Evolutionary conservation across 139 green algal genomes (phyloP), one percentile per base, ranked within the genome.

Genomic region (Coelastrella sp.): DNA sequence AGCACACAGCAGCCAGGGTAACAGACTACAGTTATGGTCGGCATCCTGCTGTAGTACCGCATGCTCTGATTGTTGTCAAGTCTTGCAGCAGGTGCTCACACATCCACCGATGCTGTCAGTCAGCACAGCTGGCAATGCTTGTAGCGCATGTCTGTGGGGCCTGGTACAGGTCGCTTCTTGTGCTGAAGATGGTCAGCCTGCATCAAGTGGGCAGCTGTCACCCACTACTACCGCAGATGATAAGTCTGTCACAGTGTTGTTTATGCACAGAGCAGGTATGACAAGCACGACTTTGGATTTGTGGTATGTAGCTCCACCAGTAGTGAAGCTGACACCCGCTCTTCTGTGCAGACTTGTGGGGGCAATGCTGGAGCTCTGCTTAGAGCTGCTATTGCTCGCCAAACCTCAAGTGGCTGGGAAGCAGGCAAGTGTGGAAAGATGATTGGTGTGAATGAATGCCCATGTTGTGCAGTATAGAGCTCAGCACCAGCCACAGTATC

Each of bases 311-410:
- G 11, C 15, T 23, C 11, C 62, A 71, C 8, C 62, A 38, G 11
- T 71, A 5, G 11, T 40, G 23, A 4, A 21, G 9, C 13, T 11
- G 32, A 41, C 37, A n/a, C 37, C 62, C 35, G n/a, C 30, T 38
- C 25, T 40, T 7, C 32, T 37, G 25, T 71, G 62, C 62, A 71
- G 62, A 27, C 38, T 35, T 71, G 62, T 38, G 62, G 62, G 30
- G 62, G 62, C 62, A 71, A 71, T 71, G 62, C 62, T 71, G 62
- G 62, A 71, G n/a, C 25, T 71, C 34, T 67, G 13, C 23, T 67
- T 9, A 21, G 19, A 19, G 59, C 59, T 32, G 59, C 59, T 67
- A 19, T 15, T 19, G 25, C 19, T 30, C 27, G 27, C 59, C 21
- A 5, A 34, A 32, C 8, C 15, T 32, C 11, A 34, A 19, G 59